Evolutionary conservation across 2,329 filamentous ascomycete genomes (phyloP).

Genomic region (Bipolaris cookei): DNA sequence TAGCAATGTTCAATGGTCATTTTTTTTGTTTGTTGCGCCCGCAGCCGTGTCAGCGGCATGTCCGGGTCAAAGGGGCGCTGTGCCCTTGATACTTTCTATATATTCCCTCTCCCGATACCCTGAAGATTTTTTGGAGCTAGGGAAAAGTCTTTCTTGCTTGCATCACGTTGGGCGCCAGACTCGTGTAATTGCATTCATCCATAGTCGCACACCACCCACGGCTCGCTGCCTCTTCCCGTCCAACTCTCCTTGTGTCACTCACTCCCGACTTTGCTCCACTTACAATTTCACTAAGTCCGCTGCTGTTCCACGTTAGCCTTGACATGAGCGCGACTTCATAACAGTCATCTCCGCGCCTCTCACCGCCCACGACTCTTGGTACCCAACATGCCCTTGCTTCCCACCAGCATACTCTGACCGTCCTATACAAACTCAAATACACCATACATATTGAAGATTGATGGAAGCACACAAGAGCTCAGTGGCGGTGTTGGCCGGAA

Average conservation of each 20-base stretch:
- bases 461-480: constrained; percentile 45
- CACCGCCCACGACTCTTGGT: constrained; percentile 39
- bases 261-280: constrained; percentile 19
- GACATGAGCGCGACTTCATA: constrained; percentile 31
- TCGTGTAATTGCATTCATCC: constrained; percentile 33
- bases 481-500: constrained; percentile 42
- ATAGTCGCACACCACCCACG: constrained; percentile 28
- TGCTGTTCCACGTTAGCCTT: constrained; percentile 5
- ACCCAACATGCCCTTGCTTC: constrained; percentile 30
- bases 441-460: constrained; percentile 10
- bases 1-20: constrained; percentile 8
- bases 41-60: constrained; percentile 20
- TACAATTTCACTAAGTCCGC: constrained; percentile 17
- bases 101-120: constrained; percentile 17
- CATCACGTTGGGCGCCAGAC: constrained; percentile 35
- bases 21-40: constrained; percentile 28
- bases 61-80: constrained; percentile 19
- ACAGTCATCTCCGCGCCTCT: constrained; percentile 33
- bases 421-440: constrained; percentile 13
- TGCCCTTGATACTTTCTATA: constrained; percentile 28
- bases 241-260: constrained; percentile 30
- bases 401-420: constrained; percentile 20
- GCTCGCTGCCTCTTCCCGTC: constrained; percentile 25
- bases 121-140: constrained; percentile 38
- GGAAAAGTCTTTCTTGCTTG: constrained; percentile 30